Evolutionary conservation across 1,139 yeast genomes (phyloP).

Genomic region (Yamadazyma friedrichii): DNA sequence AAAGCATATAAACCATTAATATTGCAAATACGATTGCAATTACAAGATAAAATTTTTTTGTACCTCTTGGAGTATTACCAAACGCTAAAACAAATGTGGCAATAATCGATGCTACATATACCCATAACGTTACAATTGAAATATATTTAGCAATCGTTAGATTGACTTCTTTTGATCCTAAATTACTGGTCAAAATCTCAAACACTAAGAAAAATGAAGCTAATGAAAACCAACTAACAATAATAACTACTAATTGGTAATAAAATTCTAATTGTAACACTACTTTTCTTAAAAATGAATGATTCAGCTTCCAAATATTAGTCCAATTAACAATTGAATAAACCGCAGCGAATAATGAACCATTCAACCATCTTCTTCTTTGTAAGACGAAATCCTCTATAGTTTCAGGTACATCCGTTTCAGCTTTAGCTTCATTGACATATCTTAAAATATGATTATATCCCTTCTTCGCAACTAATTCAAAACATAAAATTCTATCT

Average conservation of each 20-base stretch:
- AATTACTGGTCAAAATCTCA: constrained; percentile 56
- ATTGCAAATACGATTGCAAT: constrained; percentile 44
- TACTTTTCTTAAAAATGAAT: constrained; percentile 59
- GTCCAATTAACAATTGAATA: constrained; percentile 74
- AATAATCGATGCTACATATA: constrained; percentile 41
- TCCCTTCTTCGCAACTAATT: constrained; percentile 68
- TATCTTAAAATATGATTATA: constrained; percentile 65
- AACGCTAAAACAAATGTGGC: constrained; percentile 47
- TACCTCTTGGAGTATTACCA: constrained; percentile 50
- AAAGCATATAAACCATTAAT: constrained; percentile 48
- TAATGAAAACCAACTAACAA: constrained; percentile 78
- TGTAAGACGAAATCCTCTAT: constrained; percentile 74
- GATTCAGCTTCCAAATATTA: constrained; percentile 67
- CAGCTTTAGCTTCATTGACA: constrained; percentile 75
- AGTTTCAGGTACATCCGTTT: constrained; percentile 78
- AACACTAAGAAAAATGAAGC: constrained; percentile 78
- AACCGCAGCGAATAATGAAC: constrained; percentile 80
- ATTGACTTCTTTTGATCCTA: constrained; percentile 48
- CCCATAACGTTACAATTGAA: constrained; percentile 44
- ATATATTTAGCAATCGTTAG: constrained; percentile 45
- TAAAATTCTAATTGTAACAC: constrained; percentile 67
- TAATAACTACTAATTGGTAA: constrained; percentile 62
- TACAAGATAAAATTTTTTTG: constrained; percentile 42
- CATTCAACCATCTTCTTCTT: constrained; percentile 83
- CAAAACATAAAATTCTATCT: constrained; percentile 80